These are phyloP conservation scores for Fusarium algeriense DNA, from an alignment of 2,329 filamentous ascomycete genomes.

Conservation along the genomic window DNA sequence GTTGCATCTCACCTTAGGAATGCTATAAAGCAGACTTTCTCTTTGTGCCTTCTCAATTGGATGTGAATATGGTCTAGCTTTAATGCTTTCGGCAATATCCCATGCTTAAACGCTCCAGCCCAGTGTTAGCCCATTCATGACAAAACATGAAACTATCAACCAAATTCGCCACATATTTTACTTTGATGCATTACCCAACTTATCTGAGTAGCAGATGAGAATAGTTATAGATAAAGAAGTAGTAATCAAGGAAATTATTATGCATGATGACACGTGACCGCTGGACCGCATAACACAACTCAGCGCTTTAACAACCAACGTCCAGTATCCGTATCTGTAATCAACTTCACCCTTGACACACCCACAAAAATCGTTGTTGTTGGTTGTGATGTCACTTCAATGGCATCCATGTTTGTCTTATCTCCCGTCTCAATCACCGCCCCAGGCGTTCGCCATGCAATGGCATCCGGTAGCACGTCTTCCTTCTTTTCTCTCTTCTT, in stretches of 20 bases:
- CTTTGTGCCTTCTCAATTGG: background rate
- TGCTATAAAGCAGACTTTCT: background rate
- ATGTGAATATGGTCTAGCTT: no score
- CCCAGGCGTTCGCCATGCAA: background rate
- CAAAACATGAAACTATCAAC: background rate
- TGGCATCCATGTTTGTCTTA: background rate
- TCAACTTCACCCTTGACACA: conserved; percentile 9
- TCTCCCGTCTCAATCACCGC: conserved; percentile 6
- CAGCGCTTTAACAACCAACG: background rate
- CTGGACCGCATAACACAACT: background rate
- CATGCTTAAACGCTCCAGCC: background rate
- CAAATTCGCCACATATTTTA: background rate
- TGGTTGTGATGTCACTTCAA: conserved; percentile 9
- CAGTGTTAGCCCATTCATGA: no score
- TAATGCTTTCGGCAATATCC: background rate
- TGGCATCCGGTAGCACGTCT: background rate
- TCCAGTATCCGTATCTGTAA: background rate
- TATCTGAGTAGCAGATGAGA: background rate
- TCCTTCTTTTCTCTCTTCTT: background rate
- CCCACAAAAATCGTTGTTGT: background rate
- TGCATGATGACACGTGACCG: background rate
- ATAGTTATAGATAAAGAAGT: background rate
- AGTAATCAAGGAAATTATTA: background rate
- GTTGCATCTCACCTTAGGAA: background rate
- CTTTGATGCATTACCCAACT: background rate